Base-by-base conservation (phyloP, 164 flowering plant genomes). In the Magnolia kwangsiensis region DNA sequence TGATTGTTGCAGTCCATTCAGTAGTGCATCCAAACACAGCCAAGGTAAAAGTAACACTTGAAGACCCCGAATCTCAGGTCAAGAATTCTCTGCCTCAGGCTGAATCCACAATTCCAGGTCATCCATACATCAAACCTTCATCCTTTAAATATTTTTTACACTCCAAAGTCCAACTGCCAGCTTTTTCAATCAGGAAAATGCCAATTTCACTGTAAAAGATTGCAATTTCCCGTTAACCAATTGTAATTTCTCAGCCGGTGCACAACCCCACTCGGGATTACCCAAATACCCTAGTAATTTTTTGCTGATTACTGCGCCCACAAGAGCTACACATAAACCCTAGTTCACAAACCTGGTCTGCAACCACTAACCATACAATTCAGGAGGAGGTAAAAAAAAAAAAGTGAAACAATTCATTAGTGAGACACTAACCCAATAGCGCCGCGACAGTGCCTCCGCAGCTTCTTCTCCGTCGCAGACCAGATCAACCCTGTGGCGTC, bases 361-460 rank as follows among this genome's bases (percentile, higher is more conserved):
- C n/a, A 8, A 68, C 16, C 49, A 68, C 13, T 29, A 11, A 37
- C 50, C 1, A n/a, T 1, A 55, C 61, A 70, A 50, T 70, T 50
- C 55, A 45, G 18, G 10, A 55, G 18, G 13, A 3, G 8, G 23
- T 13, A 11, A 7, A 69, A 14, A 31, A 50, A 20, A 65, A 45
- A 31, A 74, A 76, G n/a, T 37, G 45, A 37, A 37, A 37, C 45
- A 37, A 37, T 37, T 37, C 45, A 37, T 37, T 4, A 37, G 45
- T 37, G 45, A 37, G 14, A 71, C 51, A 74, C 95, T 81, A 74
- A 93, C 98, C 96, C 98, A 93, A 72, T 90, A 93, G 72, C 85
- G 89, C 67, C 88, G 82, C 8, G 96, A 86, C 78, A 88, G 77
- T 8, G 80, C 63, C 75, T 87, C 90, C 0, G 87, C 84, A 5